Conservation (phyloP, 768 basidiomycete species). For the Auricularia auricula-judae region DNA sequence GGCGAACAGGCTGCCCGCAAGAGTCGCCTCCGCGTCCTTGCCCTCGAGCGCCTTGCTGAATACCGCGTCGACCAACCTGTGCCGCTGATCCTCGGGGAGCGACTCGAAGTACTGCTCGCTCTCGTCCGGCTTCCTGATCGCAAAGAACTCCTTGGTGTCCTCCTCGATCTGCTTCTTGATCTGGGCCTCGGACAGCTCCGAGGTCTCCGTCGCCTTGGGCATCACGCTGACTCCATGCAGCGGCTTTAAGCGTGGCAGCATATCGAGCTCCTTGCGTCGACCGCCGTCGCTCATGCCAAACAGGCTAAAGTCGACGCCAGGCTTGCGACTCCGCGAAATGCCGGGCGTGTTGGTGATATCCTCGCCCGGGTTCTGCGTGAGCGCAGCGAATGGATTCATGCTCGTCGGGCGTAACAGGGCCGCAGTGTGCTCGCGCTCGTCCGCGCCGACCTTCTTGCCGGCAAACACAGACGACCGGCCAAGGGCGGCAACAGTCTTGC, state of each 20-base stretch:
- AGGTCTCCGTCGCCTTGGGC: too few species aligned
- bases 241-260: constrained; percentile 65
- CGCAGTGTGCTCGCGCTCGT: constrained; percentile 46
- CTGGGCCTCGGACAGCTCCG: too few species aligned
- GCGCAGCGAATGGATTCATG: constrained; percentile 83
- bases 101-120: too few species aligned
- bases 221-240: constrained; percentile 17
- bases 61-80: too few species aligned
- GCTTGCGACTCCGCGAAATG: constrained; percentile 31
- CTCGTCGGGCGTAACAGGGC: constrained; percentile 68
- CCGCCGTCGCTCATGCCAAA: constrained; percentile 33
- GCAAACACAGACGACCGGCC: constrained; percentile 77
- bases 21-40: too few species aligned
- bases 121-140: too few species aligned
- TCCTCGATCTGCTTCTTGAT: too few species aligned
- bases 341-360: constrained; percentile 41
- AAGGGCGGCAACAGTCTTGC: constrained; percentile 59
- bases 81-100: too few species aligned
- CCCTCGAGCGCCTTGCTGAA: too few species aligned
- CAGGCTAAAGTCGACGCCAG: constrained; percentile 38
- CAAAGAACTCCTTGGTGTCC: too few species aligned
- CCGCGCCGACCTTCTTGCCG: constrained; percentile 55
- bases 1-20: too few species aligned
- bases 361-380: constrained; percentile 42
- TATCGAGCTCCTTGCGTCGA: constrained; percentile 53